Conservation (phyloP, 306 rosid species). For the Casuarina glauca region DNA sequence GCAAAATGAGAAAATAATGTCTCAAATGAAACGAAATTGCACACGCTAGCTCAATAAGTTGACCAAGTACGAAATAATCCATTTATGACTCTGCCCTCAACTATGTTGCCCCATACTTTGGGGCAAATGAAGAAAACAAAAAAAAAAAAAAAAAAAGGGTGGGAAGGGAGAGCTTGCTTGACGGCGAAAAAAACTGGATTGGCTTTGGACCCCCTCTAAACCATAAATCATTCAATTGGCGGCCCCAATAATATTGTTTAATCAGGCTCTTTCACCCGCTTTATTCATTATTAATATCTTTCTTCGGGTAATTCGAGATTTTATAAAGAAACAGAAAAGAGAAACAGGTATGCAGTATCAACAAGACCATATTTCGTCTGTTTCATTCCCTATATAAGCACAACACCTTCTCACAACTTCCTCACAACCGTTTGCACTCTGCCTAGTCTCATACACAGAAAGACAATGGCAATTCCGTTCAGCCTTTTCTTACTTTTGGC, state of each 20-base stretch:
- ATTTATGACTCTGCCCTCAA: not conserved
- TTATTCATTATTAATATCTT: not conserved
- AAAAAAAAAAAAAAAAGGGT: not conserved
- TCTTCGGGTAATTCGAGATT: not conserved
- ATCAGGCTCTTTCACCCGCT: slow-evolving; percentile 22
- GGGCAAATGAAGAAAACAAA: not conserved
- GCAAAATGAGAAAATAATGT: not conserved
- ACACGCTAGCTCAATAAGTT: not conserved
- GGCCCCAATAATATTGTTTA: slow-evolving; percentile 19
- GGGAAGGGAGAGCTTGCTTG: slow-evolving; percentile 18
- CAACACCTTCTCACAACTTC: slow-evolving; percentile 25
- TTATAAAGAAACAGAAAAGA: not conserved
- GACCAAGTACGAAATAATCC: not conserved
- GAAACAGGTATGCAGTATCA: not conserved
- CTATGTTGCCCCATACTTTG: not conserved
- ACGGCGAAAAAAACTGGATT: slow-evolving; percentile 23
- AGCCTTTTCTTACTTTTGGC: slow-evolving; percentile 31
- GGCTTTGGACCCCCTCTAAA: slow-evolving; percentile 22
- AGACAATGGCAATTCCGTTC: slow-evolving; percentile 55
- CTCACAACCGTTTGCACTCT: slow-evolving; percentile 39
- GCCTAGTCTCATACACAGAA: slow-evolving; percentile 10
- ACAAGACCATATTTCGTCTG: not conserved
- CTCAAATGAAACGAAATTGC: not conserved
- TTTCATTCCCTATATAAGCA: slow-evolving; percentile 47
- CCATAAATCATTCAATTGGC: slow-evolving; percentile 39